Percentiles rank a stretch among this genome's conserved stretches.
Conservation (phyloP, 208 protist species). For the Balamuthia mandrillaris region DNA sequence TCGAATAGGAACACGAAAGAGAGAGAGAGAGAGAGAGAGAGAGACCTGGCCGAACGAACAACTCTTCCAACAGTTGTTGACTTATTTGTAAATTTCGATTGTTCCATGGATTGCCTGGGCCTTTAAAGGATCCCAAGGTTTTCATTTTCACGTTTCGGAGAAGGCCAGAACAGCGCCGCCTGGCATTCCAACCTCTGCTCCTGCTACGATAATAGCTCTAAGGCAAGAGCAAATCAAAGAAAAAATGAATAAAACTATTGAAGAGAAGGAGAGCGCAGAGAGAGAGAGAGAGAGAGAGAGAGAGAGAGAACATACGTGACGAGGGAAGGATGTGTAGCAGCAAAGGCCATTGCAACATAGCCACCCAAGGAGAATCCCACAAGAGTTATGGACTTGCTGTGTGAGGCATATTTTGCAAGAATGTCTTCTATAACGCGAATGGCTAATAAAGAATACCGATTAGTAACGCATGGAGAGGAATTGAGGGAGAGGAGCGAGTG, state of each 20-base stretch:
- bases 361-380: neutral
- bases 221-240: neutral
- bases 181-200: neutral
- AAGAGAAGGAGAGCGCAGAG: neutral
- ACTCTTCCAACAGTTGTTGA: neutral
- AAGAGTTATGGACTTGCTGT: neutral
- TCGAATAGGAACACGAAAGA: neutral
- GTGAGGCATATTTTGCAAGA: neutral
- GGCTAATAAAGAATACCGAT: neutral
- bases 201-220: neutral
- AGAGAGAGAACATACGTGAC: neutral
- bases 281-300: no score
- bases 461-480: no score
- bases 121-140: neutral
- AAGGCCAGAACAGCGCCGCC: neutral
- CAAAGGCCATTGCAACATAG: neutral
- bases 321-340: neutral
- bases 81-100: neutral
- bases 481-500: no score
- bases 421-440: neutral
- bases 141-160: neutral
- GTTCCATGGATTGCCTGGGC: no score
- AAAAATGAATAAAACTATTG: neutral
- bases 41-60: neutral
- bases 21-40: neutral